phyloP scores from a whole-genome alignment of 1,284 basidiomycete genomes.

The Leccinum griseonigrum region DNA sequence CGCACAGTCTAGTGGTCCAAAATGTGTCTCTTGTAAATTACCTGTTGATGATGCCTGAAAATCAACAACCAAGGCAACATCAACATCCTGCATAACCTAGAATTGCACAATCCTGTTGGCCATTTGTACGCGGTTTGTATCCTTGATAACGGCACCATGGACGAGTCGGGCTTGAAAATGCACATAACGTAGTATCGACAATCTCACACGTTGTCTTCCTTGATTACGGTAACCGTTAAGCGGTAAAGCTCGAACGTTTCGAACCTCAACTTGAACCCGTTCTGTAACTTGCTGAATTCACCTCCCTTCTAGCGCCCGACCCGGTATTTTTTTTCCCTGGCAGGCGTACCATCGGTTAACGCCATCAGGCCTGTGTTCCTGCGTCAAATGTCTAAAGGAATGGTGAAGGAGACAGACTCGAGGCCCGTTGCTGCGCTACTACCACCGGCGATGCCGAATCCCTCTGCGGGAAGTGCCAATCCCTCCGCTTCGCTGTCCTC shows the following conservation, averaged over 20 bases:
- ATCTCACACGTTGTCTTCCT: neutral
- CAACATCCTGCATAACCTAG: neutral
- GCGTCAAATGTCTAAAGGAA: conserved; percentile 29
- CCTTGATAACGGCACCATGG: neutral
- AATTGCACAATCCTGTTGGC: neutral
- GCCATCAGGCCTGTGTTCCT: neutral
- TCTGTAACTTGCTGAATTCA: neutral
- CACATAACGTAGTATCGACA: neutral
- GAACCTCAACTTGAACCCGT: conserved; percentile 1
- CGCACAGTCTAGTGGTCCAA: conserved; percentile 2
- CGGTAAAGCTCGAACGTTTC: neutral
- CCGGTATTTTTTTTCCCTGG: neutral
- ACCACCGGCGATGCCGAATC: conserved; percentile 46
- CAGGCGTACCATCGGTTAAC: neutral
- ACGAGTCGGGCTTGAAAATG: no score
- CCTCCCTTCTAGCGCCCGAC: neutral
- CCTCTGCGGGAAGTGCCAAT: conserved; percentile 63
- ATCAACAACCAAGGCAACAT: neutral
- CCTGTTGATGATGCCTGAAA: conserved; percentile 6
- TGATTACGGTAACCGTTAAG: neutral
- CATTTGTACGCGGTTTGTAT: neutral
- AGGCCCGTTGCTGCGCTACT: conserved; percentile 12
- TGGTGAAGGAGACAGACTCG: conserved; percentile 25
- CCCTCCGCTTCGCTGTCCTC: conserved; percentile 66
- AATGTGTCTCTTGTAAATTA: conserved; percentile 20